phyloP scores from a whole-genome alignment of 495 filamentous ascomycete species.

The Cryomyces minteri region DNA sequence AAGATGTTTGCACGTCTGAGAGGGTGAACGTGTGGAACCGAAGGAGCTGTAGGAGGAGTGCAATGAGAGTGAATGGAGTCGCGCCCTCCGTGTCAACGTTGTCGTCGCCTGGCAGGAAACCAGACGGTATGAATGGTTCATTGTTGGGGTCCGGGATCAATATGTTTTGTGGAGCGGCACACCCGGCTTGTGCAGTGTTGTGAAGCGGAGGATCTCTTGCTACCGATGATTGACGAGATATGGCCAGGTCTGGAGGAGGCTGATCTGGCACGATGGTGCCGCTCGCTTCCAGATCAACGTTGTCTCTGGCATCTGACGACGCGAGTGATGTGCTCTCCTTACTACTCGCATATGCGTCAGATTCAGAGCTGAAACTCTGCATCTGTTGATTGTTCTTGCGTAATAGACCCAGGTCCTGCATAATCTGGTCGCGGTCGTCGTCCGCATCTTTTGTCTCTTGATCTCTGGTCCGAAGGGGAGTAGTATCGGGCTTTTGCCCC shows the following conservation, averaged over 20 bases:
- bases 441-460: no score
- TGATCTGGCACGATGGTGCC: no score
- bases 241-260: no score
- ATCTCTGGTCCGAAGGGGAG: no score
- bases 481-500: no score
- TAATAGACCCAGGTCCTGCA: conserved; percentile 9
- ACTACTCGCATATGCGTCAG: conserved; percentile 8
- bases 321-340: conserved; percentile 3
- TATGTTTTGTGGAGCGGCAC: conserved; percentile 9
- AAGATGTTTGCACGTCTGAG: conserved; percentile 17
- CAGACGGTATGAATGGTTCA: conserved; percentile 10
- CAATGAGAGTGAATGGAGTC: conserved; percentile 12
- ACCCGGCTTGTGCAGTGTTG: no score
- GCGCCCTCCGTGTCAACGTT: conserved; percentile 8
- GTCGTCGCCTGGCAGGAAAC: conserved; percentile 7
- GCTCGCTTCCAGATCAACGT: neutral
- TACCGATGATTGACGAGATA: no score
- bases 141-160: neutral
- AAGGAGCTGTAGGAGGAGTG: conserved; percentile 14
- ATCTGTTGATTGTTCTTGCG: conserved; percentile 12
- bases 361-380: conserved; percentile 13
- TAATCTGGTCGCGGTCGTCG: neutral
- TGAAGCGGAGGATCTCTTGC: no score
- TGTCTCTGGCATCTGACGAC: conserved; percentile 4
- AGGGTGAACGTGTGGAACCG: conserved; percentile 8